Conservation (phyloP, 1,139 yeast genomes). For the Geotrichum australiense region DNA sequence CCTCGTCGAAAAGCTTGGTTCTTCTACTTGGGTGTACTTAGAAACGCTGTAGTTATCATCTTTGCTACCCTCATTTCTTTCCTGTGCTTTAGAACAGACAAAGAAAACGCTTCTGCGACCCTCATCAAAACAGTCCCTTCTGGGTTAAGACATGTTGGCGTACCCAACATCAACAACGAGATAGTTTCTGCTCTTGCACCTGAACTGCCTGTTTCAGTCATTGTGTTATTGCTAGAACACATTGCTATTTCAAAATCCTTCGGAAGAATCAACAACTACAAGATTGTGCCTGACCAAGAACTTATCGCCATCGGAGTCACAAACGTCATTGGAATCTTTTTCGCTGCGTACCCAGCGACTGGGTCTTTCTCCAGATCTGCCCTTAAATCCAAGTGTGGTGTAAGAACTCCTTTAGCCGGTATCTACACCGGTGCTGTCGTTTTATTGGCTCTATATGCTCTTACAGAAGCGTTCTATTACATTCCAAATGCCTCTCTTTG, state of each 20-base stretch:
- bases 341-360: conserved; percentile 91
- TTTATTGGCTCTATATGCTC: conserved; percentile 72
- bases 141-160: conserved; percentile 73
- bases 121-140: conserved; percentile 74
- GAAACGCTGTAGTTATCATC: conserved; percentile 75
- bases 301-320: conserved; percentile 90
- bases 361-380: conserved; percentile 96
- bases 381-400: conserved; percentile 90
- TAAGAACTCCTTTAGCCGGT: conserved; percentile 90
- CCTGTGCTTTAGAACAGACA: conserved; percentile 44
- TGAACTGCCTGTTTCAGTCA: conserved; percentile 78
- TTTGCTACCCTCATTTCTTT: conserved; percentile 71
- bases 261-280: conserved; percentile 87
- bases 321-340: conserved; percentile 83
- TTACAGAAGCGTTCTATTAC: conserved; percentile 28
- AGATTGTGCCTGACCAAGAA: conserved; percentile 88
- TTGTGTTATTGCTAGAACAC: conserved; percentile 80
- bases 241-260: conserved; percentile 91
- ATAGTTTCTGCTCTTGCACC: conserved; percentile 56
- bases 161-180: conserved; percentile 58
- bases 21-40: conserved; percentile 67
- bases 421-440: conserved; percentile 86
- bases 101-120: conserved; percentile 41
- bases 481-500: conserved; percentile 60
- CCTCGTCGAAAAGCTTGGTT: conserved; percentile 51